Percentiles rank a stretch among this genome's conserved stretches.
phyloP scores from a whole-genome alignment of 208 protist genomes.

The Trypanosoma platydactyli region DNA sequence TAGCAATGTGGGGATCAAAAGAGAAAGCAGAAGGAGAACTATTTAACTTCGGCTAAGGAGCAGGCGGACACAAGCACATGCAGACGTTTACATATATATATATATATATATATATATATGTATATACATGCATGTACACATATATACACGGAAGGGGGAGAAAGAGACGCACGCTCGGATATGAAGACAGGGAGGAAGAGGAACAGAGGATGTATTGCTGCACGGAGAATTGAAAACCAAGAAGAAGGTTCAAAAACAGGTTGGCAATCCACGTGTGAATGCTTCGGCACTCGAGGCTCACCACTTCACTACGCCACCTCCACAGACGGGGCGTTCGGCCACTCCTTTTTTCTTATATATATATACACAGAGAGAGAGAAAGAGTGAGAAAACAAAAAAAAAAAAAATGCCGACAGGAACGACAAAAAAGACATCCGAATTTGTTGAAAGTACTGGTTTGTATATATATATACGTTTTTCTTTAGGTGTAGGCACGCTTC shows the following conservation, averaged over 20 bases:
- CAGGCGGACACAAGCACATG: too few species aligned
- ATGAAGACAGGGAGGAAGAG: too few species aligned
- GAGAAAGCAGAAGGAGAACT: neutral
- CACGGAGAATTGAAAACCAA: too few species aligned
- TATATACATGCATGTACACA: neutral
- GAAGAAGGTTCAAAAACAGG: neutral
- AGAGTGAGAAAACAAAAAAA: slow-evolving; percentile 1
- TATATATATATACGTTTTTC: too few species aligned
- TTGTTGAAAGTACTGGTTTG: too few species aligned
- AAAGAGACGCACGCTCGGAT: neutral
- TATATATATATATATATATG: neutral
- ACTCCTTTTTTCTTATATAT: neutral
- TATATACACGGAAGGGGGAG: neutral
- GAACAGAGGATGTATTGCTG: too few species aligned
- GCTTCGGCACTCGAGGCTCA: too few species aligned
- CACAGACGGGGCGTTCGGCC: too few species aligned
- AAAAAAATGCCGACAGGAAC: slow-evolving; percentile 10
- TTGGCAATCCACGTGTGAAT: too few species aligned
- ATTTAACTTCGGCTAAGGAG: neutral
- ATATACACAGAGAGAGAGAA: neutral
- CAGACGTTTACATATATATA: neutral
- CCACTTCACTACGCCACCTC: too few species aligned
- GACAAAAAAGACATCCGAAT: slow-evolving; percentile 1
- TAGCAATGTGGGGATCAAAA: too few species aligned
- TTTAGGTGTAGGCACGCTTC: too few species aligned